Evolutionary conservation across 331 rosid species (phyloP).

Genomic region (Phaseolus coccineus): DNA sequence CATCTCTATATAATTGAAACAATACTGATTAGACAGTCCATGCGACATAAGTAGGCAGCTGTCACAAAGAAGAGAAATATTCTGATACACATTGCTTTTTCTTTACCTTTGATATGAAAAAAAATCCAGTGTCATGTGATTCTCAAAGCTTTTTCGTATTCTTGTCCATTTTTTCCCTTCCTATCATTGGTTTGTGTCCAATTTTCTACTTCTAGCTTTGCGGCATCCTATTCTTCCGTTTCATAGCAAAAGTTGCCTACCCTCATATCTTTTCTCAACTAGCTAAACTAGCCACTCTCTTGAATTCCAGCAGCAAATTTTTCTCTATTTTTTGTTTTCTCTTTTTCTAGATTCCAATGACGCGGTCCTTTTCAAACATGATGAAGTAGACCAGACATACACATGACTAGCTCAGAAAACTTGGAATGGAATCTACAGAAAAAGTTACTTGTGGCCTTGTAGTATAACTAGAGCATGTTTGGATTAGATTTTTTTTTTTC

Average conservation of each 20-base stretch:
- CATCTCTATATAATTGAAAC: slow-evolving; percentile 11
- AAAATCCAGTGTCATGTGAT: slow-evolving; percentile 46
- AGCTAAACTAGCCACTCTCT: slow-evolving; percentile 34
- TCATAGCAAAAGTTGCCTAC: slow-evolving; percentile 40
- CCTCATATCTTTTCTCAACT: slow-evolving; percentile 34
- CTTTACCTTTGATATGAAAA: slow-evolving; percentile 34
- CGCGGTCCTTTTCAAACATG: slow-evolving; percentile 39
- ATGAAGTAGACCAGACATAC: slow-evolving; percentile 38
- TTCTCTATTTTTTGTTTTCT: not conserved
- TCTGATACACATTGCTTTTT: slow-evolving; percentile 41
- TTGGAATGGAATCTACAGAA: slow-evolving; percentile 50
- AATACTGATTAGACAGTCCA: slow-evolving; percentile 36
- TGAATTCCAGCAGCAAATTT: slow-evolving; percentile 19
- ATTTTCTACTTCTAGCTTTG: slow-evolving; percentile 46
- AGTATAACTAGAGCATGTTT: slow-evolving; percentile 26
- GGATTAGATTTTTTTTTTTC: not conserved
- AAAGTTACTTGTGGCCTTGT: slow-evolving; percentile 27
- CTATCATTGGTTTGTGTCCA: slow-evolving; percentile 38
- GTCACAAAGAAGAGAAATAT: slow-evolving; percentile 45
- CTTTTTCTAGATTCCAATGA: slow-evolving; percentile 24
- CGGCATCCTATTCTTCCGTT: slow-evolving; percentile 52
- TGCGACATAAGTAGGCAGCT: slow-evolving; percentile 38
- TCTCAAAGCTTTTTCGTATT: slow-evolving; percentile 37
- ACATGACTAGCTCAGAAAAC: slow-evolving; percentile 41
- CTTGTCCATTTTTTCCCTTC: slow-evolving; percentile 42